Percentiles rank a stretch among this genome's conserved stretches.
Conservation (phyloP, 331 rosid genomes). For the Telfairia occidentalis region DNA sequence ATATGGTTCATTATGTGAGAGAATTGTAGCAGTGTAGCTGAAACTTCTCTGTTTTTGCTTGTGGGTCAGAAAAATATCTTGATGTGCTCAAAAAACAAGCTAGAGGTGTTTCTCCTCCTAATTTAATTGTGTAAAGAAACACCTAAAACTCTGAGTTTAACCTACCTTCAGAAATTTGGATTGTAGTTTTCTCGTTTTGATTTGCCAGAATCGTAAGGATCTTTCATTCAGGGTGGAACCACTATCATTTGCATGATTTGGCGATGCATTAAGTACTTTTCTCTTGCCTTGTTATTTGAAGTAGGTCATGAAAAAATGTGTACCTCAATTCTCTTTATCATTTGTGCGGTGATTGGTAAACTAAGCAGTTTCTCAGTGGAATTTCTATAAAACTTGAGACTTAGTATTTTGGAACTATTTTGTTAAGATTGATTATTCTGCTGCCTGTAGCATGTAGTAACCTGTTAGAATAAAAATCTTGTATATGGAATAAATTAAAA, state of each 20-base stretch:
- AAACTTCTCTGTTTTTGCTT: background rate
- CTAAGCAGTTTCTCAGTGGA: background rate
- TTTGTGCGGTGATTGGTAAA: background rate
- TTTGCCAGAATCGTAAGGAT: background rate
- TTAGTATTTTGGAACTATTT: background rate
- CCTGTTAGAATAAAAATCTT: background rate
- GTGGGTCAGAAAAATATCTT: slow-evolving; percentile 13
- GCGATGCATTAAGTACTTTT: background rate
- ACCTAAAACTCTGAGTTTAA: background rate
- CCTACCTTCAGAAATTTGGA: background rate
- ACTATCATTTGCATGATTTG: background rate
- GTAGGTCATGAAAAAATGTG: background rate
- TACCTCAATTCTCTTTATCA: background rate
- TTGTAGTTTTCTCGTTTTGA: background rate
- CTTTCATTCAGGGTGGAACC: background rate
- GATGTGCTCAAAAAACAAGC: slow-evolving; percentile 32
- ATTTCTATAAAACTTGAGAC: background rate
- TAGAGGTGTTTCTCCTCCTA: slow-evolving; percentile 50
- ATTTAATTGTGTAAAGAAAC: slow-evolving; percentile 32
- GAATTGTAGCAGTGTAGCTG: background rate
- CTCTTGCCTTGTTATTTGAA: background rate
- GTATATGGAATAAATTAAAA: background rate
- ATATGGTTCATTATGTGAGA: background rate
- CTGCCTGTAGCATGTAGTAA: background rate
- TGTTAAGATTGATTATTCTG: background rate